A percentile compares a stretch with the other conserved stretches of the same genome.
Evolutionary conservation across 1,139 yeast species (phyloP).

Genomic region (Geotrichum klebahnii): DNA sequence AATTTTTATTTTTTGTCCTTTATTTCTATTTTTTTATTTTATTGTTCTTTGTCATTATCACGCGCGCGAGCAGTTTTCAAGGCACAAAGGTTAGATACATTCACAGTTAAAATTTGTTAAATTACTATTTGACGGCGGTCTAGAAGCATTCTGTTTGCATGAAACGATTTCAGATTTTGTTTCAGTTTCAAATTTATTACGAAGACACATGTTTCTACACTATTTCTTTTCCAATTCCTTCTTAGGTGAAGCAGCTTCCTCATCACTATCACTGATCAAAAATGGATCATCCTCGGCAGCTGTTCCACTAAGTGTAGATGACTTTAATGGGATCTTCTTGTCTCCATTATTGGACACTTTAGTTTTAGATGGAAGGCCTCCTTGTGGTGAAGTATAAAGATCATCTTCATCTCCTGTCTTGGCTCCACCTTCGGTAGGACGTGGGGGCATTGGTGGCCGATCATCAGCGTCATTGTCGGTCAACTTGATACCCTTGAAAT

Average conservation of each 20-base stretch:
- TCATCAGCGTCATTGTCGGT: constrained; percentile 4
- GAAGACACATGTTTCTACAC: no score
- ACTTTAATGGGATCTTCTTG: constrained; percentile 56
- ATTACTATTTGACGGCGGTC: no score
- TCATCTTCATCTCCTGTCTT: constrained; percentile 1
- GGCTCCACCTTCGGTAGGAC: background rate
- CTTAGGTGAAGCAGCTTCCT: constrained; percentile 43
- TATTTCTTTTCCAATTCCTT: no score
- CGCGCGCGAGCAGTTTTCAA: background rate
- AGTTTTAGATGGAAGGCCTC: background rate
- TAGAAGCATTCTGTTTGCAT: no score
- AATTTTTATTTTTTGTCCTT: no score
- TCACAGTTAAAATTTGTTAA: constrained; percentile 7
- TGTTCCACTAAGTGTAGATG: constrained; percentile 50
- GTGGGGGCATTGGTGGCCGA: constrained; percentile 1
- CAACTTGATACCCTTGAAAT: constrained; percentile 24
- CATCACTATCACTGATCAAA: constrained; percentile 69
- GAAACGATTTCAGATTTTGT: no score
- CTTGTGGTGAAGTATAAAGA: background rate
- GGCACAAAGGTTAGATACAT: background rate
- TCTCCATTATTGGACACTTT: constrained; percentile 10
- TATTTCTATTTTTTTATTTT: no score
- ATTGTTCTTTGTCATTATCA: background rate
- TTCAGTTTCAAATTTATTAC: no score
- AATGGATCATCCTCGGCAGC: constrained; percentile 58